Percentiles rank a stretch among this genome's conserved stretches.
These are phyloP conservation scores for Boletus rubropictus DNA, from an alignment of 768 basidiomycete genomes.

Conservation along the genomic window DNA sequence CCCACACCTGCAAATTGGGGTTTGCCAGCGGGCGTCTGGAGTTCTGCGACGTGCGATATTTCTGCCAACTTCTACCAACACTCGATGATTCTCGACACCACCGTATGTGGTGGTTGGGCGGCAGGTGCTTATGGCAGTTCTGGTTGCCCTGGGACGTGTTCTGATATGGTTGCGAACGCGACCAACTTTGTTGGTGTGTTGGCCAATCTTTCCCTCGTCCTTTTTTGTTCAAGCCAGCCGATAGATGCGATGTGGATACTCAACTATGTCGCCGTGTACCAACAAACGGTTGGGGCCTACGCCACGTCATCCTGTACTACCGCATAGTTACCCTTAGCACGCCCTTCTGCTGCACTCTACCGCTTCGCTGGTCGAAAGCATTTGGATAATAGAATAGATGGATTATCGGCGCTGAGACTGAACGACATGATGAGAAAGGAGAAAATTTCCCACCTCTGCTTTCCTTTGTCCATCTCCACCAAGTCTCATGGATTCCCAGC, in stretches of 20 bases:
- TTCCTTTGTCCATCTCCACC: constrained; percentile 27
- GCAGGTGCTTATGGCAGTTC: constrained; percentile 21
- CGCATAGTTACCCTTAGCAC: neutral
- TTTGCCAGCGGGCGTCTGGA: constrained; percentile 47
- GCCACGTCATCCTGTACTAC: neutral
- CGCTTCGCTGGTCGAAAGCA: constrained; percentile 5
- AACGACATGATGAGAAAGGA: constrained; percentile 22
- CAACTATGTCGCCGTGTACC: constrained; percentile 52
- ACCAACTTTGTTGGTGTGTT: constrained; percentile 46
- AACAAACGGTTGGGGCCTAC: constrained; percentile 16
- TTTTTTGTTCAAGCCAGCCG: constrained; percentile 7
- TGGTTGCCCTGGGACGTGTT: constrained; percentile 41
- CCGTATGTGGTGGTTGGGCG: constrained; percentile 32
- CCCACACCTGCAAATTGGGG: constrained; percentile 51
- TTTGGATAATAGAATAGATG: neutral
- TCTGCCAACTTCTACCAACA: constrained; percentile 48
- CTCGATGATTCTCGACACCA: constrained; percentile 38
- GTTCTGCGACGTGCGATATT: constrained; percentile 45
- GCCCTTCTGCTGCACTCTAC: neutral
- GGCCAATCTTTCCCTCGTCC: neutral
- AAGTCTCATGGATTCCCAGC: constrained; percentile 33
- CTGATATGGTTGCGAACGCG: constrained; percentile 46
- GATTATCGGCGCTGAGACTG: constrained; percentile 4
- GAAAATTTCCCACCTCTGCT: constrained; percentile 25
- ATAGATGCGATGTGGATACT: constrained; percentile 53